Conservation (phyloP, 2,329 filamentous ascomycete species). For the Trichoderma sp. region DNA sequence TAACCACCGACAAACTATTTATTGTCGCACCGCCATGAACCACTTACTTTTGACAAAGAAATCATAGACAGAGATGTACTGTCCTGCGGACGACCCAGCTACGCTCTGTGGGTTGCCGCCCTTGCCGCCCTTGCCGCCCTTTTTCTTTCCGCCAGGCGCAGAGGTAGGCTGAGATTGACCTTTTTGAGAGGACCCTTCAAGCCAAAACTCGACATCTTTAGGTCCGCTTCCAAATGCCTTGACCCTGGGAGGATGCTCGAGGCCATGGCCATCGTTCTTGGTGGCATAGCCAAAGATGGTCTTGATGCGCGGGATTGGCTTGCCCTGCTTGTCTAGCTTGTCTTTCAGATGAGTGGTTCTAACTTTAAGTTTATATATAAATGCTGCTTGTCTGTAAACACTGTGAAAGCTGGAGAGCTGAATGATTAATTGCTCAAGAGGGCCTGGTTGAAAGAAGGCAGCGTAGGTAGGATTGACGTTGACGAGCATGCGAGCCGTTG, state of each 20-base stretch:
- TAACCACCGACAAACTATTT: not conserved
- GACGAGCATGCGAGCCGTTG: conserved; percentile 29
- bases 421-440: conserved; percentile 33
- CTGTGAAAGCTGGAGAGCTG: conserved; percentile 12
- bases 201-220: conserved; percentile 59
- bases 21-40: not conserved
- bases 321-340: conserved; percentile 39
- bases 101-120: conserved; percentile 33
- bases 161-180: conserved; percentile 30
- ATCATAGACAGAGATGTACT: conserved; percentile 56
- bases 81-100: conserved; percentile 38
- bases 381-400: conserved; percentile 36
- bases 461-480: conserved; percentile 42
- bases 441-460: conserved; percentile 40
- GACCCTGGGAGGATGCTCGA: conserved; percentile 37
- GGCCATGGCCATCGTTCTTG: conserved; percentile 39
- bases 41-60: conserved; percentile 51
- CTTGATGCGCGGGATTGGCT: conserved; percentile 44
- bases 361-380: conserved; percentile 45
- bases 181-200: conserved; percentile 35
- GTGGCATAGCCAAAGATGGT: conserved; percentile 45
- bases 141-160: conserved; percentile 18
- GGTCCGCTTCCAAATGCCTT: conserved; percentile 50
- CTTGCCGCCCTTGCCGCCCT: conserved; percentile 28
- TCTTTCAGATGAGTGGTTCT: conserved; percentile 45